phyloP scores from a whole-genome alignment of 805 yeast genomes.

The Candida oleophila region DNA sequence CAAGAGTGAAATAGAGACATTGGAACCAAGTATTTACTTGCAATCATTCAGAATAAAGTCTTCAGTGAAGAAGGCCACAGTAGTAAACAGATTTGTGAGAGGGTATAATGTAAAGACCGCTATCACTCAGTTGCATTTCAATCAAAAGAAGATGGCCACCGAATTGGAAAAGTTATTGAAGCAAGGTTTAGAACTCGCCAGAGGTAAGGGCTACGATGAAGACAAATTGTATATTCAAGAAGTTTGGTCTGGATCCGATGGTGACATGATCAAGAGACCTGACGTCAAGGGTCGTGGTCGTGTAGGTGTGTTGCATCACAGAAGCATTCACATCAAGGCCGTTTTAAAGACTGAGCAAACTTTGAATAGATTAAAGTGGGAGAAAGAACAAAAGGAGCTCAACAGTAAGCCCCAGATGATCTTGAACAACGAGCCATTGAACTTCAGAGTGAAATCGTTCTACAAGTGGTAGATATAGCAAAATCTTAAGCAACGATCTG shows the following conservation, averaged over 20 bases:
- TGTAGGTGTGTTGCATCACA: slow-evolving; percentile 72
- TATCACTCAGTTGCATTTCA: slow-evolving; percentile 89
- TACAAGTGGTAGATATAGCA: slow-evolving; percentile 35
- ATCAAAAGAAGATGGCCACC: slow-evolving; percentile 71
- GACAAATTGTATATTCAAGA: slow-evolving; percentile 69
- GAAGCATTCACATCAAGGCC: slow-evolving; percentile 78
- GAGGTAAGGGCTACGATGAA: slow-evolving; percentile 54
- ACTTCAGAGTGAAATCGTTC: slow-evolving; percentile 39
- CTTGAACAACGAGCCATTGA: slow-evolving; percentile 45
- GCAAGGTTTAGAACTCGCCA: slow-evolving; percentile 69
- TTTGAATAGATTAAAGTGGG: slow-evolving; percentile 57
- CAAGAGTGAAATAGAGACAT: slow-evolving; percentile 64
- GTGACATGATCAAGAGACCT: slow-evolving; percentile 62
- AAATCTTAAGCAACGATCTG: background rate
- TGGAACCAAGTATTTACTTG: slow-evolving; percentile 86
- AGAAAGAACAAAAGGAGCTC: slow-evolving; percentile 47
- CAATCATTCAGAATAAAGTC: slow-evolving; percentile 80
- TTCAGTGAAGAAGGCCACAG: slow-evolving; percentile 85
- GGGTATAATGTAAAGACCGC: slow-evolving; percentile 73
- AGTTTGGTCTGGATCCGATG: slow-evolving; percentile 93
- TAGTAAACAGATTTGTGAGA: slow-evolving; percentile 73
- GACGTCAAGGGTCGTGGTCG: slow-evolving; percentile 92
- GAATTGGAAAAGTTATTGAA: slow-evolving; percentile 77
- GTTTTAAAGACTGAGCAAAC: slow-evolving; percentile 71
- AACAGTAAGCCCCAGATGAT: slow-evolving; percentile 53